Conservation (phyloP, 768 basidiomycete genomes). For the Suillus spraguei region DNA sequence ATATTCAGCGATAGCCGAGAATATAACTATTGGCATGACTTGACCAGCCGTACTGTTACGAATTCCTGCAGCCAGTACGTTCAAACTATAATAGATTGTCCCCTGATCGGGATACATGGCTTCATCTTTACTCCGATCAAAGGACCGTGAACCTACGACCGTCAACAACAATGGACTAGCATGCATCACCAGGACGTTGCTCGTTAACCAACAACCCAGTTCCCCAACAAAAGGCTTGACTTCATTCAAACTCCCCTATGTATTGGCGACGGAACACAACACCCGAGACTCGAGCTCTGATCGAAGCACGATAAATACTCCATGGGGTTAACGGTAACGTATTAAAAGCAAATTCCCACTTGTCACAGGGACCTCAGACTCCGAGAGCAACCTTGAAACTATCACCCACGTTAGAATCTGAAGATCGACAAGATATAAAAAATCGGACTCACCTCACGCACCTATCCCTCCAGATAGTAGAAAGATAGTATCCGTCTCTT, state of each 20-base stretch:
- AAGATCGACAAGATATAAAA: neutral
- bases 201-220: slow-evolving; percentile 53
- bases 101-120: slow-evolving; percentile 77
- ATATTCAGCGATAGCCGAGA: neutral
- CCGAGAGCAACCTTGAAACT: slow-evolving; percentile 35
- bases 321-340: slow-evolving; percentile 55
- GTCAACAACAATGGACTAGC: neutral
- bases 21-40: slow-evolving; percentile 6
- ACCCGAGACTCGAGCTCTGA: slow-evolving; percentile 39
- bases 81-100: slow-evolving; percentile 83
- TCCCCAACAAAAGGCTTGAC: slow-evolving; percentile 40
- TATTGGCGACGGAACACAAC: slow-evolving; percentile 46
- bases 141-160: slow-evolving; percentile 55
- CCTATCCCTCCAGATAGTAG: slow-evolving; percentile 41
- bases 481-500: slow-evolving; percentile 19
- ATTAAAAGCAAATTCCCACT: slow-evolving; percentile 44
- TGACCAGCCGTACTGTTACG: slow-evolving; percentile 30
- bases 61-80: slow-evolving; percentile 59
- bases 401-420: neutral
- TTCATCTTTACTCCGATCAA: slow-evolving; percentile 81
- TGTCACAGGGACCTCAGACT: slow-evolving; percentile 37
- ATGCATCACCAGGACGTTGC: slow-evolving; percentile 49
- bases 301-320: slow-evolving; percentile 51
- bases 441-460: slow-evolving; percentile 36
- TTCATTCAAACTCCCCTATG: slow-evolving; percentile 48